Evolutionary conservation across 2,329 filamentous ascomycete species (phyloP).

Genomic region (Diaporthe eres): DNA sequence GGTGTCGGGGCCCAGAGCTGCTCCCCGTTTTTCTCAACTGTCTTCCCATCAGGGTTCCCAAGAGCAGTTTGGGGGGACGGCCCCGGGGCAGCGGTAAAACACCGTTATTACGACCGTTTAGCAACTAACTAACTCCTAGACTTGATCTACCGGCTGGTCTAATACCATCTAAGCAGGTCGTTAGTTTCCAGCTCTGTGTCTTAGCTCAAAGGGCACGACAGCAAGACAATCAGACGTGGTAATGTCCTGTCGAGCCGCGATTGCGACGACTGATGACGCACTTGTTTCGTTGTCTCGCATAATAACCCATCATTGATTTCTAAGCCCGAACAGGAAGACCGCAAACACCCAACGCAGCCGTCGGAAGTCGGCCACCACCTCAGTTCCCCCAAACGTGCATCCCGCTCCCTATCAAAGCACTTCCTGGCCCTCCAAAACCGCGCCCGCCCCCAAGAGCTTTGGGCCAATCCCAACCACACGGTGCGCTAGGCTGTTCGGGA

Average conservation of each 20-base stretch:
- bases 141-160: not conserved
- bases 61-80: not conserved
- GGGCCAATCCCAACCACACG: constrained; percentile 14
- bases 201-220: no score
- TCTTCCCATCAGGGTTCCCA: not conserved
- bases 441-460: not conserved
- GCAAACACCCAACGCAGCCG: not conserved
- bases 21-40: not conserved
- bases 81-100: not conserved
- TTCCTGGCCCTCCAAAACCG: not conserved
- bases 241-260: not conserved
- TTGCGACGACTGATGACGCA: constrained; percentile 34
- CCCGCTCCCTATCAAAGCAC: not conserved
- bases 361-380: constrained; percentile 13
- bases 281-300: constrained; percentile 28
- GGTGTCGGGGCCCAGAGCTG: constrained; percentile 5
- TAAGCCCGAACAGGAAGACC: constrained; percentile 16
- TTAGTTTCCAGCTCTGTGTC: no score
- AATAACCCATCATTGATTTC: constrained; percentile 20
- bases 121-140: no score
- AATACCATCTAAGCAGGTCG: constrained; percentile 12
- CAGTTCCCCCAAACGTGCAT: not conserved
- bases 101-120: constrained; percentile 7
- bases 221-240: not conserved
- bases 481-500: constrained; percentile 23